Percentiles rank a stretch among this genome's conserved stretches.
Conservation (phyloP, 495 filamentous ascomycete species). For the Letharia columbiana region DNA sequence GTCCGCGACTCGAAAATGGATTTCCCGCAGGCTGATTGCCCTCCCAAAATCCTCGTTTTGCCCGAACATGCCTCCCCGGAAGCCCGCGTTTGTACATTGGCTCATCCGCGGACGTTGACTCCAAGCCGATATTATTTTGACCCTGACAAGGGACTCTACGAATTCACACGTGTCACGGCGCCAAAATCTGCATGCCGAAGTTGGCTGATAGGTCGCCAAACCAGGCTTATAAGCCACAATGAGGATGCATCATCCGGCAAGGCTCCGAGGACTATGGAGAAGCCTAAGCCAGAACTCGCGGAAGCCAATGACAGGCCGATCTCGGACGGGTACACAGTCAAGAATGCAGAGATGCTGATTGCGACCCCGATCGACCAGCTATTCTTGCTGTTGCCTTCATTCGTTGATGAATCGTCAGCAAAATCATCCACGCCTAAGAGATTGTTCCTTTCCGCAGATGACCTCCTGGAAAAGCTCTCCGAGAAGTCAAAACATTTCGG, state of each 20-base stretch:
- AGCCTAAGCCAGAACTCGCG: slow-evolving; percentile 26
- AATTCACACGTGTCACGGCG: slow-evolving; percentile 71
- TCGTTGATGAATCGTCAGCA: slow-evolving; percentile 37
- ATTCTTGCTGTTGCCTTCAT: slow-evolving; percentile 70
- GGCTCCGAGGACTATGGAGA: slow-evolving; percentile 28
- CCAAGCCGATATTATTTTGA: slow-evolving; percentile 72
- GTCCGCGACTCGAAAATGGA: neutral
- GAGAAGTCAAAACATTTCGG: slow-evolving; percentile 48
- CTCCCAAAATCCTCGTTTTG: slow-evolving; percentile 70
- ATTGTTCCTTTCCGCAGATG: slow-evolving; percentile 70
- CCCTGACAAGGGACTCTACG: slow-evolving; percentile 69
- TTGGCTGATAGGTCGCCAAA: slow-evolving; percentile 45
- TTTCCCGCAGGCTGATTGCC: slow-evolving; percentile 13
- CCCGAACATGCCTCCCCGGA: slow-evolving; percentile 55
- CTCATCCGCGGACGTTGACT: slow-evolving; percentile 61
- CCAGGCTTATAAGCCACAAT: neutral
- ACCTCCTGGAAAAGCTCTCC: slow-evolving; percentile 63
- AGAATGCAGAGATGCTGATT: slow-evolving; percentile 62
- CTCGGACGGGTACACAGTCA: slow-evolving; percentile 42
- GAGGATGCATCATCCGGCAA: neutral
- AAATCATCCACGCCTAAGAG: slow-evolving; percentile 40
- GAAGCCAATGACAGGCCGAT: slow-evolving; percentile 4
- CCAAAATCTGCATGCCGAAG: slow-evolving; percentile 53
- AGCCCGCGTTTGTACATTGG: slow-evolving; percentile 64
- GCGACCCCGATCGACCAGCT: slow-evolving; percentile 78